Evolutionary conservation across 805 yeast species (phyloP), one percentile per base, ranked within the genome.

Genomic region (Wickerhamomyces sydowiorum): DNA sequence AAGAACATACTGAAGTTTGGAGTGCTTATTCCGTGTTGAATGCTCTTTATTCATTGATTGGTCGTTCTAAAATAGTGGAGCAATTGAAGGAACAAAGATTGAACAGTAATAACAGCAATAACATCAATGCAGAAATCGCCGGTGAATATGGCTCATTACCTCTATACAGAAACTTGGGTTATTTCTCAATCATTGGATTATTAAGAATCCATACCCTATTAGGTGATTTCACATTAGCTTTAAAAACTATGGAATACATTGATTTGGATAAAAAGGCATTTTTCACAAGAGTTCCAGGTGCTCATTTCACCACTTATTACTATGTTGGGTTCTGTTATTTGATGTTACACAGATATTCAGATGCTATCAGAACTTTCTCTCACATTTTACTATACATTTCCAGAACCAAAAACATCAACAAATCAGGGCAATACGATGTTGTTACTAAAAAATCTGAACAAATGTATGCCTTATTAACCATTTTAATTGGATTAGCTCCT

Each of bases 251-350:
- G 66, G 74, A 71, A 47, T 62, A 63, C 42, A 65, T 73, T 39
- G 74, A 71, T 43, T 56, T 72, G 44, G 67, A 67, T 51, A 72
- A 71, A 57, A 67, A 62, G 51, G 70, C 73, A n/a, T 64, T 68
- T 48, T 69, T 69, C 55, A 64, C 74, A 15, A 63, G 66, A 44
- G 70, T 73, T 36, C 69, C 75, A 36, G 71, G 74, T 21, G 72
- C 73, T 35, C 77, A 72, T 53, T 70, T 70, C 58, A 68, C 75
- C 28, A 70, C 73, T 38, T 73, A 72, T 57, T 72, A 72, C 59
- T 72, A 72, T 48, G 74, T 70, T 34, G 77, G 76, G 2, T 70
- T 67, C 60, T 67, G 76, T 53, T 72, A 71, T 59, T 53, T 72
- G 53, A 73, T 72, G 77, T 56, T 72, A 50, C 67, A 71, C 47